Percentiles rank a stretch among this genome's conserved stretches.
Evolutionary conservation across 2,329 filamentous ascomycete species (phyloP).

Genomic region (Penicillium corylophilum): DNA sequence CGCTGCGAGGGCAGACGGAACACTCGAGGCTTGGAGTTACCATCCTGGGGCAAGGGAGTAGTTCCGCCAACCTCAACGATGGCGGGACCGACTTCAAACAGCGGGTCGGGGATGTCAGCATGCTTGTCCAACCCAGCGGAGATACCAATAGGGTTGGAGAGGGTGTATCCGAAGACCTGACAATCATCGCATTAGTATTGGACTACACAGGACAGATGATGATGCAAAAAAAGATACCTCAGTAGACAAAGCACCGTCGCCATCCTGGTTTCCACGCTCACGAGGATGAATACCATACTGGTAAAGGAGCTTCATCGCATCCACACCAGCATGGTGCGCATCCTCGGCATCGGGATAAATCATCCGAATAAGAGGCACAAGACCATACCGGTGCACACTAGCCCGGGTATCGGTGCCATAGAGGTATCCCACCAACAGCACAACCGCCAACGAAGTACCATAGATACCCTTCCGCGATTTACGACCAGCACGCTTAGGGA

Average conservation of each 20-base stretch:
- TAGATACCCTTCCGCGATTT: constrained; percentile 31
- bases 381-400: constrained; percentile 65
- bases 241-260: constrained; percentile 54
- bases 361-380: constrained; percentile 49
- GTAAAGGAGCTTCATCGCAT: constrained; percentile 70
- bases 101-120: constrained; percentile 78
- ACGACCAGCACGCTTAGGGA: constrained; percentile 31
- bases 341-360: constrained; percentile 64
- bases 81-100: constrained; percentile 80
- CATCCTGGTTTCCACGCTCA: constrained; percentile 67
- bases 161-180: constrained; percentile 70
- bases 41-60: constrained; percentile 81
- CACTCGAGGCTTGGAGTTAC: constrained; percentile 83
- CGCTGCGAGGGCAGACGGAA: constrained; percentile 82
- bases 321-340: constrained; percentile 79
- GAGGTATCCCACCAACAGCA: constrained; percentile 55
- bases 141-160: constrained; percentile 87
- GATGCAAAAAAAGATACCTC: constrained; percentile 37
- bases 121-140: constrained; percentile 97
- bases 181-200: neutral
- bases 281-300: constrained; percentile 74
- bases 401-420: constrained; percentile 75
- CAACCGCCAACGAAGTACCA: constrained; percentile 55
- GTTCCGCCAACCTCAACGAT: constrained; percentile 91
- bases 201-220: neutral